Percentiles rank a stretch among this genome's conserved stretches.
These are phyloP conservation scores for Penicillium digitatum DNA, from an alignment of 2,329 filamentous ascomycete species.

Conservation along the genomic window DNA sequence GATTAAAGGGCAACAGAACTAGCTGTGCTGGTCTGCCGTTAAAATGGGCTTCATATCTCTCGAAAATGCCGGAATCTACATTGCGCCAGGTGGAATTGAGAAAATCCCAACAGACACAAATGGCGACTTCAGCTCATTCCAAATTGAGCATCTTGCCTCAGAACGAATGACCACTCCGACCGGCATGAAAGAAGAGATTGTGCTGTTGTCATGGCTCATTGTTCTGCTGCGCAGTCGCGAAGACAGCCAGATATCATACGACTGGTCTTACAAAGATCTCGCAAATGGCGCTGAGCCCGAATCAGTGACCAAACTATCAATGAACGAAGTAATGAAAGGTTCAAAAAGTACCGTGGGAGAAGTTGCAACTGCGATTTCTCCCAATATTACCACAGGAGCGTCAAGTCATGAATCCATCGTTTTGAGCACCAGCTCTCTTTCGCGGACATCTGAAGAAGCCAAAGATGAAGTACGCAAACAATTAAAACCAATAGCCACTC, in stretches of 20 bases:
- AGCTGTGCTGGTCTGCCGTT: constrained; percentile 6
- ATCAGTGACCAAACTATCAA: constrained; percentile 23
- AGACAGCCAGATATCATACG: constrained; percentile 35
- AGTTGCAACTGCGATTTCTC: constrained; percentile 26
- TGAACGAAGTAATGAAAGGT: constrained; percentile 33
- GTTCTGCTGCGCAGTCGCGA: constrained; percentile 45
- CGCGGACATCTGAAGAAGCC: constrained; percentile 12
- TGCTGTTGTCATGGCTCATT: constrained; percentile 47
- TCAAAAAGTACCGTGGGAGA: constrained; percentile 32
- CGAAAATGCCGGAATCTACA: not conserved
- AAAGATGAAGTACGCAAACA: constrained; percentile 22
- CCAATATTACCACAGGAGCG: constrained; percentile 18
- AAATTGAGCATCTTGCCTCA: constrained; percentile 28
- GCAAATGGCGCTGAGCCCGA: constrained; percentile 15
- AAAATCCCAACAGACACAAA: constrained; percentile 2
- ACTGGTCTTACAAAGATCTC: constrained; percentile 38
- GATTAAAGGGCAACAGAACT: constrained; percentile 5
- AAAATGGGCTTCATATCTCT: constrained; percentile 19
- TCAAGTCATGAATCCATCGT: constrained; percentile 14
- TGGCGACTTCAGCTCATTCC: constrained; percentile 22
- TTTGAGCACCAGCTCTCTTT: constrained; percentile 25
- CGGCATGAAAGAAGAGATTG: constrained; percentile 40
- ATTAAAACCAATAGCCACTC: not conserved
- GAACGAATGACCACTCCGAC: constrained; percentile 28
- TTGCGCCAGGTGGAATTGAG: constrained; percentile 7